phyloP scores from a whole-genome alignment of 139 green algal species.

The Coelastrella sp. region DNA sequence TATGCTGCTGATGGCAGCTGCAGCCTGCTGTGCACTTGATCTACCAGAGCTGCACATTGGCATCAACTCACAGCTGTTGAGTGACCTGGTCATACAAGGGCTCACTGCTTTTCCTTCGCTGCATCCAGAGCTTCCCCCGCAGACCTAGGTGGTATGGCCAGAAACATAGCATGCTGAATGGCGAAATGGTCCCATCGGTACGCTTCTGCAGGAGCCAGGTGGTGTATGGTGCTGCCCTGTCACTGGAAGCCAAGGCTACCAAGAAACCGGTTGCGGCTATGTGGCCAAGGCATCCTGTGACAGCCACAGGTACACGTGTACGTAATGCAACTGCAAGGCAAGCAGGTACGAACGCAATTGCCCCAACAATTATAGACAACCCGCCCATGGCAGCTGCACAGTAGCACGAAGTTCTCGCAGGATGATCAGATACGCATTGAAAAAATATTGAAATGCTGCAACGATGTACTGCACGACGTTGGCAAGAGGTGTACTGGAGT shows the following conservation, averaged over 20 bases:
- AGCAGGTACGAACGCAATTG: conserved; percentile 10
- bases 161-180: conserved; percentile 45
- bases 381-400: conserved; percentile 1
- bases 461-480: too few relatives aligned
- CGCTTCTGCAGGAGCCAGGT: conserved; percentile 64
- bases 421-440: too few relatives aligned
- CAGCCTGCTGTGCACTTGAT: neutral
- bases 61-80: conserved; percentile 27
- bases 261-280: conserved; percentile 20
- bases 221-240: conserved; percentile 34
- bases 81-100: conserved; percentile 50
- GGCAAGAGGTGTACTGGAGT: too few relatives aligned
- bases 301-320: neutral
- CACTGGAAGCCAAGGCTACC: conserved; percentile 4
- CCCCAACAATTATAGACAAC: conserved; percentile 21
- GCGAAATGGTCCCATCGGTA: conserved; percentile 51
- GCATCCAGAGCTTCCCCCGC: conserved; percentile 63
- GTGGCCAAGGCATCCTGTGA: conserved; percentile 10
- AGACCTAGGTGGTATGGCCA: conserved; percentile 71
- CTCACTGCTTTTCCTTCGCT: conserved; percentile 42
- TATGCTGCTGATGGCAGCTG: neutral
- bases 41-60: neutral
- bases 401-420: neutral
- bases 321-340: neutral
- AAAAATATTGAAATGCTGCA: too few relatives aligned